Evolutionary conservation across 2,329 filamentous ascomycete species (phyloP), one percentile per base, ranked within the genome.

Genomic region (Incumbomyces delicatus): DNA sequence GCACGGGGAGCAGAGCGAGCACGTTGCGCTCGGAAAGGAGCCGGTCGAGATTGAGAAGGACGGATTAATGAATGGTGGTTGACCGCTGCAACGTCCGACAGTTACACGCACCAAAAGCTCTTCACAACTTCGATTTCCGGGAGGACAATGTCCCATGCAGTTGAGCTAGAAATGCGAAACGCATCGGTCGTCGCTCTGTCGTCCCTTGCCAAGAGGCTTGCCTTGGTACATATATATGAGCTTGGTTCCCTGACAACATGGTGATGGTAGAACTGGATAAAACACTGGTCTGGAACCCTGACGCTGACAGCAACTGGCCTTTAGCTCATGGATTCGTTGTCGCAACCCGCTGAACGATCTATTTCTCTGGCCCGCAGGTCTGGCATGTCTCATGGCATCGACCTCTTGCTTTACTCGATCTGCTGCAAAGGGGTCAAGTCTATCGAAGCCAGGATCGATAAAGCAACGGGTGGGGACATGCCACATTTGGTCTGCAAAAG

Each of bases 21-120:
- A 36, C 16, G 44, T 54, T 31, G 52, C 49, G 2, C 41, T 50
- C 17, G 54, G 49, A 2, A 41, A 50, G 18, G 48, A 50, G 35
- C 31, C 50, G 10, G 51, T 55, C 5, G 47, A 56, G 44, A 56
- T 57, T 35, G 52, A 57, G 29, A 51, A 51, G 3, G 54, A 57
- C 46, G 53, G 53, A n/a, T 41, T 47, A 18, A 58, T 52, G 50
- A 52, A 48, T 48, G 55, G 53, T 34, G 55, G 54, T 33, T 58
- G 52, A 56, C 36, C 39, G 29, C 41, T 34, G 22, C 14, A 12
- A 10, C 18, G 20, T 40, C 2, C 6, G 5, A 20, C 27, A 12
- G 14, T 11, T 34, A 27, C 32, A 13, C 7, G n/a, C 20, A 41
- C 6, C 14, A 5, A 22, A 27, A 6, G 20, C 14, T 27, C 22